A percentile compares a stretch with the other conserved stretches of the same genome.
phyloP scores from a whole-genome alignment of 2,329 filamentous ascomycete species.

The Chrysoporthe cubensis region DNA sequence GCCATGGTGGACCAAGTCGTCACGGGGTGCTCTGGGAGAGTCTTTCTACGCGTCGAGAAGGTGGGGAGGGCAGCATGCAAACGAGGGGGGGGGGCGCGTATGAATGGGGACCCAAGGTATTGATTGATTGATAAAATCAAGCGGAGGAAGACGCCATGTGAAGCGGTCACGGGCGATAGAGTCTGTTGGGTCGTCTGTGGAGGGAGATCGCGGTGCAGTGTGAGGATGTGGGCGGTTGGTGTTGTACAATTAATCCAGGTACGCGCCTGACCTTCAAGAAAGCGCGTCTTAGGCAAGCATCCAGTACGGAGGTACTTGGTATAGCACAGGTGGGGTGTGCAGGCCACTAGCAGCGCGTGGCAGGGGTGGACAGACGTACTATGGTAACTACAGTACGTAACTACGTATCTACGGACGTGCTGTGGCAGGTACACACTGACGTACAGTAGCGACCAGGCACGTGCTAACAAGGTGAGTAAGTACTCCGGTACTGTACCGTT shows the following conservation, averaged over 20 bases:
- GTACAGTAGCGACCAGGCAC: too few species aligned
- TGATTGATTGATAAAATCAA: too few species aligned
- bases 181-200: neutral
- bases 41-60: slow-evolving; percentile 18
- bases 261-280: neutral
- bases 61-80: neutral
- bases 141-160: neutral
- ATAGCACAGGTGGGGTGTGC: neutral
- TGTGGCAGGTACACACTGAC: too few species aligned
- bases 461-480: too few species aligned
- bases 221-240: neutral
- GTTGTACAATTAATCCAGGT: neutral
- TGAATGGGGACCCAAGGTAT: too few species aligned
- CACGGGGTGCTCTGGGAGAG: neutral
- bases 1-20: slow-evolving; percentile 2
- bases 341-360: neutral
- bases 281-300: slow-evolving; percentile 2
- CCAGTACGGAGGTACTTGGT: neutral
- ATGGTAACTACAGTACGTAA: too few species aligned
- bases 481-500: too few species aligned
- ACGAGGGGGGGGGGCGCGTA: too few species aligned
- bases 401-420: too few species aligned
- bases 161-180: neutral
- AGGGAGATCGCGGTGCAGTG: neutral
- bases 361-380: too few species aligned